Conservation (phyloP, 768 basidiomycete genomes). For the Guyanaporus albipodus region DNA sequence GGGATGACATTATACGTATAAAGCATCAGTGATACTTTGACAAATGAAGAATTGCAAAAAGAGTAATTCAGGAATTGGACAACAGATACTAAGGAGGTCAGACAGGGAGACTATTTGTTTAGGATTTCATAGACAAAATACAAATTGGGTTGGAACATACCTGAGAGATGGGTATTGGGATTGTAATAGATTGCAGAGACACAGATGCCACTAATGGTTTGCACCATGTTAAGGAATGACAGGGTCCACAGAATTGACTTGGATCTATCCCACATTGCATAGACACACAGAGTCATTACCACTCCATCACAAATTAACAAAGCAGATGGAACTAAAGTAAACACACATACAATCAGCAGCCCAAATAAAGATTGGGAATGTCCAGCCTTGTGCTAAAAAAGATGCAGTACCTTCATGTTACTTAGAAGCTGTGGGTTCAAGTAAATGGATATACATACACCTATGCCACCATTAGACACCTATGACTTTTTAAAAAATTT, state of each 20-base stretch:
- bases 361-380: background rate
- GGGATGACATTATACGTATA: background rate
- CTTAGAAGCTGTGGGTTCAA: too few species aligned
- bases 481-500: background rate
- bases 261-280: background rate
- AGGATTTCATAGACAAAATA: too few species aligned
- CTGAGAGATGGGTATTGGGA: background rate
- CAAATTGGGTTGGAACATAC: background rate
- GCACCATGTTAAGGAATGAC: background rate
- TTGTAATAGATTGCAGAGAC: background rate
- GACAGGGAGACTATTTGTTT: too few species aligned
- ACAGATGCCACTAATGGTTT: background rate
- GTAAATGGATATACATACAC: background rate
- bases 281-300: background rate
- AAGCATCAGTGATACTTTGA: background rate
- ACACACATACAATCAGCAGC: background rate
- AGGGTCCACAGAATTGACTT: background rate
- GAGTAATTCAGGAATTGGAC: background rate
- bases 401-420: background rate
- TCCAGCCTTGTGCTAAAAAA: background rate
- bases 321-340: background rate
- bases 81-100: background rate
- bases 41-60: background rate
- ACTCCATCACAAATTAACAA: background rate
- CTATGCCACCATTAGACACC: background rate